phyloP scores from a whole-genome alignment of 306 rosid species.

The Quercus bicolor region DNA sequence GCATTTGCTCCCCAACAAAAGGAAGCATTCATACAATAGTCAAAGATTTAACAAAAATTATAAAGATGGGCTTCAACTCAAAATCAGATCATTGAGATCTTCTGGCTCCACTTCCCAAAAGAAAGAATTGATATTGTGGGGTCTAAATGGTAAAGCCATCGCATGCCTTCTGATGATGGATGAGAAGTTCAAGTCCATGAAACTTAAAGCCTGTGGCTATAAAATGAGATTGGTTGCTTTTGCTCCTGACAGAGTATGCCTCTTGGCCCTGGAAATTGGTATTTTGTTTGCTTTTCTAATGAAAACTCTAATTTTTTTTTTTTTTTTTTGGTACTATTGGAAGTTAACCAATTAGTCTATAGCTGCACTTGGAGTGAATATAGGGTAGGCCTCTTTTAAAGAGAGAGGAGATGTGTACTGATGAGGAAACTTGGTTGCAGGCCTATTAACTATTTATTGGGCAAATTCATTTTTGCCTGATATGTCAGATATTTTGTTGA shows the following conservation, averaged over 20 bases:
- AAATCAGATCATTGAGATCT: no score
- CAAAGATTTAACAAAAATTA: no score
- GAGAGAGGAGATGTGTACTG: no score
- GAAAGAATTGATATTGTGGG: not conserved
- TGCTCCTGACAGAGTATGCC: not conserved
- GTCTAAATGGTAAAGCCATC: not conserved
- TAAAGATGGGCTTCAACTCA: no score
- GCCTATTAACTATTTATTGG: constrained; percentile 13
- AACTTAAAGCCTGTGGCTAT: constrained; percentile 12
- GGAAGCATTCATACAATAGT: no score
- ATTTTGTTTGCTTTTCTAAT: no score
- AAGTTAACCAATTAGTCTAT: not conserved
- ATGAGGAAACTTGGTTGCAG: not conserved
- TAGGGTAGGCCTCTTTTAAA: no score
- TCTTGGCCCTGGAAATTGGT: not conserved
- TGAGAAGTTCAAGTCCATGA: not conserved
- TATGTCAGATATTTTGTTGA: no score
- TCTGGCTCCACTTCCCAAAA: not conserved
- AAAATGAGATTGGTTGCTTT: not conserved
- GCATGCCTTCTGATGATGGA: constrained; percentile 23
- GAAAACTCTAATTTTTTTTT: no score
- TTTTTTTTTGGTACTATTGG: no score
- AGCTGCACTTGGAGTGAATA: not conserved
- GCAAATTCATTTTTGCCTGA: constrained; percentile 13
- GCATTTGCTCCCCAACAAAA: no score